Percentiles rank a stretch among this genome's conserved stretches.
phyloP scores from a whole-genome alignment of 306 rosid species.

The Mimosa bimucronata region DNA sequence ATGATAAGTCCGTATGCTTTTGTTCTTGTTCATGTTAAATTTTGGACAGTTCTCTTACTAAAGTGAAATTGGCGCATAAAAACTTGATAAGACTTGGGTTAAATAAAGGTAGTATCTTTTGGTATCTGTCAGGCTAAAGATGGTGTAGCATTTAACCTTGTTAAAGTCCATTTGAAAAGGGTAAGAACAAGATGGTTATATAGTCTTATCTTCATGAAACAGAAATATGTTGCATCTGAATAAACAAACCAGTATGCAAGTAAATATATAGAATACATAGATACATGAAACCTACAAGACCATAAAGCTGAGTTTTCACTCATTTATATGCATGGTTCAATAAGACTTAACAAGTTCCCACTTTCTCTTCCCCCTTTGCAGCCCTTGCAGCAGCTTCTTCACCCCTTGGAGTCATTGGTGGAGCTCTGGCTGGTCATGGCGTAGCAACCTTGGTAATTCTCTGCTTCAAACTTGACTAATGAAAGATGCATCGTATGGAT shows the following conservation, averaged over 20 bases:
- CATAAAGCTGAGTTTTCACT: constrained; percentile 26
- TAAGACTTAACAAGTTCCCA: constrained; percentile 7
- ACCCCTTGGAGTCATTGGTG: constrained; percentile 93
- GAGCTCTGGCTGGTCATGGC: constrained; percentile 94
- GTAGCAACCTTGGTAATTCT: constrained; percentile 84
- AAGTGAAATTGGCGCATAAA: not conserved
- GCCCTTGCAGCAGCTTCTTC: constrained; percentile 99
- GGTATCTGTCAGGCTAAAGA: too few species aligned
- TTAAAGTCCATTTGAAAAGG: constrained; percentile 24
- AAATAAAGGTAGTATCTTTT: not conserved
- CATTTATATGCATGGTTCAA: constrained; percentile 4
- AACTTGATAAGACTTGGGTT: not conserved
- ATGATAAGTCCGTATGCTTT: not conserved
- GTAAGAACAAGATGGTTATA: not conserved
- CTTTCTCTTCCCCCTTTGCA: constrained; percentile 40
- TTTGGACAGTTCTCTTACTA: constrained; percentile 8
- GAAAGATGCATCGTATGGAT: constrained; percentile 28
- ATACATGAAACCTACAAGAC: constrained; percentile 24
- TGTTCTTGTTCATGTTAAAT: constrained; percentile 17
- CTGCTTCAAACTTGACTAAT: not conserved
- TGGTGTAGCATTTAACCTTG: too few species aligned
- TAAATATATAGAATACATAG: constrained; percentile 12
- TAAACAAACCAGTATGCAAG: constrained; percentile 17
- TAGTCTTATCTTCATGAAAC: not conserved
- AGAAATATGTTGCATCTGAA: constrained; percentile 9